Base-by-base conservation (phyloP, 495 filamentous ascomycete genomes). In the Neurospora terricola region DNA sequence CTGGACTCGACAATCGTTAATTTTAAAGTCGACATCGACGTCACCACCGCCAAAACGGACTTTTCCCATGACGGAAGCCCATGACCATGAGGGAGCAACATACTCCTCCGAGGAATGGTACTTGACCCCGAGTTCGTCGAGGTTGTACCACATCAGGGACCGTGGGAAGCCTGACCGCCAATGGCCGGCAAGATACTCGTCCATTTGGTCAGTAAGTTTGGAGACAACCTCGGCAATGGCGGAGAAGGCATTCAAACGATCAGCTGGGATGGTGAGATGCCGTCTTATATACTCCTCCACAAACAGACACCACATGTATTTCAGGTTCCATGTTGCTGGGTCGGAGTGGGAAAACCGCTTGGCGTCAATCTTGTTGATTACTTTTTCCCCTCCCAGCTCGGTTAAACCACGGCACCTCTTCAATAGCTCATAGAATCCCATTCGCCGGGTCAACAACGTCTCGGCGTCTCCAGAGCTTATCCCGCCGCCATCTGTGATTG, bases 191-290 rank as follows among this genome's bases (percentile, higher is more conserved):
- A 59, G 48, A 27, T 59, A 59, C 10, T 27, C 21, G 48, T 59
- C 48, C 48, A 0, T 59, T 0, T 59, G 21, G 21, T 59, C 21
- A 27, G 54, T 6, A 34, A 78, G 71, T 9, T 71, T 23, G 38
- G 37, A 16, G 48, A 21, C 1, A 21, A 77, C 4, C n/a, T 80
- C 71, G 38, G 48, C 3, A 2, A 10, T 3, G 27, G 74, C 72
- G 69, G 78, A 80, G 1, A 59, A 0, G 21, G 48, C 10, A 14
- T 14, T 59, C 21, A 59, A 1, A 59, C 48, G 48, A 27, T 59
- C 48, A 59, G 48, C 48, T 59, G 48, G 48, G 48, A 59, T 14
- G 21, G 48, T 12, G 21, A 59, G 48, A 0, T 59, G 21, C 21
- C 48, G 48, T 27, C 4, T 59, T 0, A 1, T 59, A 27, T 0